A percentile compares a stretch with the other conserved stretches of the same genome.
Conservation (phyloP, 768 basidiomycete species). For the Mycena filopes region DNA sequence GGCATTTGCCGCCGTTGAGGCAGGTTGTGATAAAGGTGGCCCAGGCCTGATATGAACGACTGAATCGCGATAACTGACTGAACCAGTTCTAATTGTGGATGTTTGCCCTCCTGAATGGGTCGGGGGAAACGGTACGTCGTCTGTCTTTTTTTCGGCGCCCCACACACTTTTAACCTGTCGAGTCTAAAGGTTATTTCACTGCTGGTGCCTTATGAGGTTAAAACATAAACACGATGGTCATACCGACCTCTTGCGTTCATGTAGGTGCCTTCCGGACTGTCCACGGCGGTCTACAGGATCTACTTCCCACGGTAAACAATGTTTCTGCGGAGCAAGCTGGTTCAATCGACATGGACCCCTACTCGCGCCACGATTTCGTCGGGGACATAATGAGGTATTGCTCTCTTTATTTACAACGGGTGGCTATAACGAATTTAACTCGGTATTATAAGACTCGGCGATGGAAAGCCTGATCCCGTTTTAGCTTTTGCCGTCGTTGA, state of each 20-base stretch:
- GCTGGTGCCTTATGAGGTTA: too few relatives aligned
- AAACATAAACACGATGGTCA: too few relatives aligned
- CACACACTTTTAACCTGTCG: not conserved
- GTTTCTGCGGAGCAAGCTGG: conserved; percentile 53
- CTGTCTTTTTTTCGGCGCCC: conserved; percentile 46
- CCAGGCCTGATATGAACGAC: conserved; percentile 13
- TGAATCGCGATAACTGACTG: conserved; percentile 6
- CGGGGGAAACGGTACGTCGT: conserved; percentile 80
- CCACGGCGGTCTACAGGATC: conserved; percentile 68
- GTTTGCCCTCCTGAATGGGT: conserved; percentile 72
- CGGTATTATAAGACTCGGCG: conserved; percentile 71
- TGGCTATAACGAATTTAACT: not conserved
- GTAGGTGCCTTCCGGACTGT: conserved; percentile 56
- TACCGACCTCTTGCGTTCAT: too few relatives aligned
- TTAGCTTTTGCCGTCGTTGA: conserved; percentile 65
- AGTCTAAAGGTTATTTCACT: not conserved
- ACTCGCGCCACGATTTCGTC: conserved; percentile 64
- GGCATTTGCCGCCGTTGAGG: conserved; percentile 67
- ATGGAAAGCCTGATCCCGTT: conserved; percentile 57
- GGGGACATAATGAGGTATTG: conserved; percentile 52
- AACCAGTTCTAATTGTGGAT: conserved; percentile 67
- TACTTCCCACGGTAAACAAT: conserved; percentile 64
- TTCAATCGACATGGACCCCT: conserved; percentile 68
- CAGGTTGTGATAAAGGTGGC: conserved; percentile 64
- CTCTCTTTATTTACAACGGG: not conserved